Conservation (phyloP, 2,329 filamentous ascomycete species). For the Escovopsis weberi region DNA sequence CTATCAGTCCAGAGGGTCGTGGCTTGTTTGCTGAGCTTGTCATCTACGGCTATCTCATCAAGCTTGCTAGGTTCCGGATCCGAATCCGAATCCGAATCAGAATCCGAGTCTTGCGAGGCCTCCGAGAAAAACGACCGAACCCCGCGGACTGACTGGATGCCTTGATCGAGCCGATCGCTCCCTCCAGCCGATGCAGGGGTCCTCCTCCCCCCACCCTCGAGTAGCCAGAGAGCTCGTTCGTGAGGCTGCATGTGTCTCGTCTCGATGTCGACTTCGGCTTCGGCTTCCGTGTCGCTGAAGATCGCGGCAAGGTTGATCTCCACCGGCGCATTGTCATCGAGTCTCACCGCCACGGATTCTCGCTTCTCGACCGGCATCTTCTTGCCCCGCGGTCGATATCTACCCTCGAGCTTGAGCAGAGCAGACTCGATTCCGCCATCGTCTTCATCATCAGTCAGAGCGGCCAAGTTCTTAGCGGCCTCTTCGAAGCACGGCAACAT, state of each 20-base stretch:
- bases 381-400: constrained; percentile 43
- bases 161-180: background rate
- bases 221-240: background rate
- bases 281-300: background rate
- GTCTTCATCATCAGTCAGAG: constrained; percentile 67
- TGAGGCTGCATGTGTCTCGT: background rate
- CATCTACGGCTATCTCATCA: constrained; percentile 18
- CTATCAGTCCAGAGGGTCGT: constrained; percentile 38
- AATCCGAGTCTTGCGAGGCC: constrained; percentile 59
- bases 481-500: constrained; percentile 72
- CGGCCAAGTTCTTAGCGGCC: constrained; percentile 73
- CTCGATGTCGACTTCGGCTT: background rate
- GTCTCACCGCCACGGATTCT: background rate
- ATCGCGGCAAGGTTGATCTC: constrained; percentile 1
- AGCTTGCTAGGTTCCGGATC: constrained; percentile 11
- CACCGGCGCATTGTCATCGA: background rate
- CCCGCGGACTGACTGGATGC: constrained; percentile 15
- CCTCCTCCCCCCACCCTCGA: background rate
- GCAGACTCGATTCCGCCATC: constrained; percentile 90
- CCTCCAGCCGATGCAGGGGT: background rate
- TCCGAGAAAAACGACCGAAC: constrained; percentile 38
- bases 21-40: constrained; percentile 26
- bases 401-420: constrained; percentile 81
- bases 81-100: constrained; percentile 30
- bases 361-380: background rate